These are phyloP conservation scores for Spergularia azorica DNA, from an alignment of 179 eudicot genomes.

Conservation along the genomic window DNA sequence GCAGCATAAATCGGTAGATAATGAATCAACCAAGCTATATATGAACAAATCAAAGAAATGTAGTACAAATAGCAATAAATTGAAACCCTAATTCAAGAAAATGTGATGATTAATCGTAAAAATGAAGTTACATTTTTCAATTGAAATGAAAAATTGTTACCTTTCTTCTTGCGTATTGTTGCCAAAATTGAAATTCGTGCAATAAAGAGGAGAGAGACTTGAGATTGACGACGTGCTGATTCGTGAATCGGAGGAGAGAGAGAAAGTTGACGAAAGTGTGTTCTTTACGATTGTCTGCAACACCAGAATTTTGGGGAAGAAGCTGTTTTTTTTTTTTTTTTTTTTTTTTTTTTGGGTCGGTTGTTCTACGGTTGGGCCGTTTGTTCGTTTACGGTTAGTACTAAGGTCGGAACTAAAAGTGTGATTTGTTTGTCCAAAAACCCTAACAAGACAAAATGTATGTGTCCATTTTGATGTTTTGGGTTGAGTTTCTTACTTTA, in stretches of 20 bases:
- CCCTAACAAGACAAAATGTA: too few species aligned
- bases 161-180: not conserved
- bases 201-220: constrained; percentile 3
- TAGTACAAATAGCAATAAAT: not conserved
- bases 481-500: too few species aligned
- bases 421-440: too few species aligned
- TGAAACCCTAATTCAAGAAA: constrained; percentile 2
- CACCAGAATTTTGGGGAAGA: too few species aligned
- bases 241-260: constrained; percentile 5
- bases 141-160: not conserved
- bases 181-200: not conserved
- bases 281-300: not conserved
- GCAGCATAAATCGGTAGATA: not conserved
- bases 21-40: not conserved
- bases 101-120: not conserved
- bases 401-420: too few species aligned
- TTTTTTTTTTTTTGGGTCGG: too few species aligned
- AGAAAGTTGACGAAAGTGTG: not conserved
- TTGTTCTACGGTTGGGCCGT: too few species aligned
- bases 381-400: too few species aligned
- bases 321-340: too few species aligned
- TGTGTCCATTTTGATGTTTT: too few species aligned
- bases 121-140: not conserved
- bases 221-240: not conserved
- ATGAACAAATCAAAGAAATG: not conserved